phyloP scores from a whole-genome alignment of 768 basidiomycete species.

The Mycena chlorophos region DNA sequence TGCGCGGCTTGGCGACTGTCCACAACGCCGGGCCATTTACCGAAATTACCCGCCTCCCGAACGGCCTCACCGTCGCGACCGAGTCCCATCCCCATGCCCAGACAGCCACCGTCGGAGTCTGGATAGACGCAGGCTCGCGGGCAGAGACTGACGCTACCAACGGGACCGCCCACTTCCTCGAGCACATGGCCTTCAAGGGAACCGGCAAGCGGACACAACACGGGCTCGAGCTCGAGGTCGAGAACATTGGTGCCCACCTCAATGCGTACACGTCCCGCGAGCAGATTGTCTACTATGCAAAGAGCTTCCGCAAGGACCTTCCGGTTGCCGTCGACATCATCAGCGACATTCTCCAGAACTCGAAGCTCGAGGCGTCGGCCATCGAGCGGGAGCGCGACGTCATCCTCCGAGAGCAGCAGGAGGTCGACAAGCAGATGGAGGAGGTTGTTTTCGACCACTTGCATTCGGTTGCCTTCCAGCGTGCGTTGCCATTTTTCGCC shows the following conservation, averaged over 20 bases:
- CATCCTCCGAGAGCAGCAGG: slow-evolving; percentile 95
- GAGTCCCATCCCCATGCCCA: slow-evolving; percentile 87
- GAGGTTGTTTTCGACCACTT: slow-evolving; percentile 99
- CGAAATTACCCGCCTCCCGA: slow-evolving; percentile 88
- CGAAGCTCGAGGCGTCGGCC: slow-evolving; percentile 82
- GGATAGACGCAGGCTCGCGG: slow-evolving; percentile 97
- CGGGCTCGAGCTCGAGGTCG: slow-evolving; percentile 92
- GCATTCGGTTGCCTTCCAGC: slow-evolving; percentile 94
- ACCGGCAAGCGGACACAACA: slow-evolving; percentile 87
- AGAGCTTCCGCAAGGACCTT: slow-evolving; percentile 96
- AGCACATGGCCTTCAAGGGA: slow-evolving; percentile 98
- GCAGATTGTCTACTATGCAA: slow-evolving; percentile 99
- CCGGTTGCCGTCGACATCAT: slow-evolving; percentile 91
- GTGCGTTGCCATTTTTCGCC: slow-evolving; percentile 44
- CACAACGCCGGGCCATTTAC: slow-evolving; percentile 75
- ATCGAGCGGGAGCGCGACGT: slow-evolving; percentile 97
- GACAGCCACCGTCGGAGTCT: slow-evolving; percentile 98
- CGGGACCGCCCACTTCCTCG: slow-evolving; percentile 97
- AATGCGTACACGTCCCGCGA: slow-evolving; percentile 99
- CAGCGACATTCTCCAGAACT: slow-evolving; percentile 96
- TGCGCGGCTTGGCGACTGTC: slow-evolving; percentile 76
- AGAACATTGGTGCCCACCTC: slow-evolving; percentile 95
- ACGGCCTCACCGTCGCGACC: slow-evolving; percentile 94
- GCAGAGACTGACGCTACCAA: slow-evolving; percentile 95
- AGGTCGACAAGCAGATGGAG: slow-evolving; percentile 97